Base-by-base conservation (phyloP, 1,284 basidiomycete genomes). In the Marasmius oreades region DNA sequence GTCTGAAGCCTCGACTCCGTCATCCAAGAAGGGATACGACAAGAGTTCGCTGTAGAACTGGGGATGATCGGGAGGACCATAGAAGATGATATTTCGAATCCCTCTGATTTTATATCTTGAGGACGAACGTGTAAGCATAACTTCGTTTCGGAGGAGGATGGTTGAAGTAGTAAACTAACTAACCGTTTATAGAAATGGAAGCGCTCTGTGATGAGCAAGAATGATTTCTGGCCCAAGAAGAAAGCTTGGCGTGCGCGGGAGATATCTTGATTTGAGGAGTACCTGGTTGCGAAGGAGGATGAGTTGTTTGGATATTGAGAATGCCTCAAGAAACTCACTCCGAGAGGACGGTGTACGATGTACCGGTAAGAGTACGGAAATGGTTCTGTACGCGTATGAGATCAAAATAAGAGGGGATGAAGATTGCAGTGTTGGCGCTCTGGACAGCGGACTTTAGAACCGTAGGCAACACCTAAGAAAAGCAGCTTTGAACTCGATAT, bases 171-270 rank as follows among this genome's bases (percentile, higher is more conserved):
- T n/a, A n/a, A n/a, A n/a, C n/a, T n/a, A 28, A 64, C 74, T 45
- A 62, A 90, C 84, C 95, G 81, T 59, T 93, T 84, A 80, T 95
- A 99, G 70, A 99, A 99, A 72, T 99, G 95, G 77, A 98, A 98
- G 20, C 97, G 85, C 70, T 99, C 97, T 59, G 93, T 98, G 63
- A 98, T 79, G 60, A 99, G 77, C 22, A 99, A 71, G 76, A 98
- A 92, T 0, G 88, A 77, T 64, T 90, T 93, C 66, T 91, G 90
- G 53, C 92, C 93, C 43, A 80, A 81, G 79, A 97, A 98, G 76
- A 99, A 99, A 0, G 90, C 84, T 64, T 95, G 92, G 50, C 97
- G 82, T 0, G 95, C 95, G 2, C 95, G 85, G 1, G 92, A 91
- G 61, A 99, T 96, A 59, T 99, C 95, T 68, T 91, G 86, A 63